Percentiles rank a stretch among this genome's conserved stretches.
Conservation (phyloP, 2,329 filamentous ascomycete genomes). For the Arthroderma sp. region DNA sequence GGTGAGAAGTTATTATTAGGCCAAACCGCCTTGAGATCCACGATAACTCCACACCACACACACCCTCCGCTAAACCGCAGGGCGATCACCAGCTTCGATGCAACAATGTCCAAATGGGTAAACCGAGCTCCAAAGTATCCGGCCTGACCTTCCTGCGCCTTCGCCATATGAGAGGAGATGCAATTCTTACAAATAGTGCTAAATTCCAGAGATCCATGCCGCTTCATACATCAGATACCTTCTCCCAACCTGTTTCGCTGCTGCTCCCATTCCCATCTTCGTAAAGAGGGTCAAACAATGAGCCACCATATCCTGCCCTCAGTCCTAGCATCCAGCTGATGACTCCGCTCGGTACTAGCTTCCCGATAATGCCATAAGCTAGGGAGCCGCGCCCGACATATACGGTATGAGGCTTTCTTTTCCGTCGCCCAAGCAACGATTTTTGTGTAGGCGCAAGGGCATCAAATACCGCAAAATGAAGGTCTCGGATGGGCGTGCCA, state of each 20-base stretch:
- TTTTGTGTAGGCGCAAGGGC: constrained; percentile 49
- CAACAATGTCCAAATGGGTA: too few species aligned
- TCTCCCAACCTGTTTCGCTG: constrained; percentile 26
- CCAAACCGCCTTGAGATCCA: too few species aligned
- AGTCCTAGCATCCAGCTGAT: constrained; percentile 94
- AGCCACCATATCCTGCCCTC: constrained; percentile 23
- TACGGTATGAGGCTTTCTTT: constrained; percentile 42
- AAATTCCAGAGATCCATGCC: not conserved
- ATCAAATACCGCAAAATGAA: constrained; percentile 84
- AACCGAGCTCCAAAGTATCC: too few species aligned
- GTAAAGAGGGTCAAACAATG: constrained; percentile 6
- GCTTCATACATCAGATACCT: not conserved
- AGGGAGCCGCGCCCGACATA: constrained; percentile 74
- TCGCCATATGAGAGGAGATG: not conserved
- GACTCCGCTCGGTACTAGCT: constrained; percentile 60
- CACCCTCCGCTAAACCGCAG: too few species aligned
- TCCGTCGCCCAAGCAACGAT: constrained; percentile 26
- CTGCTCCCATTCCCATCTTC: constrained; percentile 17
- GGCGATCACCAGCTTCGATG: too few species aligned
- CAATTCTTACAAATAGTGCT: not conserved
- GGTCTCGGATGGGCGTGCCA: constrained; percentile 59
- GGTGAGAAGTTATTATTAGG: too few species aligned
- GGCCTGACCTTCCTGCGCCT: too few species aligned
- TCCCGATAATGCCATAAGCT: constrained; percentile 73
- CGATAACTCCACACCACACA: too few species aligned